Evolutionary conservation across 1,284 basidiomycete genomes (phyloP).

Genomic region (Leccinum griseonigrum): DNA sequence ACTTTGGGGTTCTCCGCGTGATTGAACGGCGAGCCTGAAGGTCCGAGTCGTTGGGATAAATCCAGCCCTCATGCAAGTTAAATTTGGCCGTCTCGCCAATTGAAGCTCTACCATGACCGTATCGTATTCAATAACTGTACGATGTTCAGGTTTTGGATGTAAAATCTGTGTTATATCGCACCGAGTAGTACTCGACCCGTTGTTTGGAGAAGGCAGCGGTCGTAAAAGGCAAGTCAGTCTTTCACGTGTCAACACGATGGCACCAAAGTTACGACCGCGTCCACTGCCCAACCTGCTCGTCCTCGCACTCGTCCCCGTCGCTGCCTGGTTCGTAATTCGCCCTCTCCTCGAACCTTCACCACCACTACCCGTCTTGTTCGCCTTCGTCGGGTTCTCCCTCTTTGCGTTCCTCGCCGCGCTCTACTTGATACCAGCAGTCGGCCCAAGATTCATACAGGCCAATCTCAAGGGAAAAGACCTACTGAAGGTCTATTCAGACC

Average conservation of each 20-base stretch:
- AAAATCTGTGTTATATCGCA: too few species aligned
- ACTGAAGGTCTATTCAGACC: conserved; percentile 69
- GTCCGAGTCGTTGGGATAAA: too few species aligned
- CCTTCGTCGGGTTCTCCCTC: conserved; percentile 77
- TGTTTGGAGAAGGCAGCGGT: too few species aligned
- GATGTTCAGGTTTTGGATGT: too few species aligned
- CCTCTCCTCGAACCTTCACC: conserved; percentile 68
- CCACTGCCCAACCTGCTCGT: conserved; percentile 54
- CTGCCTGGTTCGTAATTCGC: conserved; percentile 65
- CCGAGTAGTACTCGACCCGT: too few species aligned
- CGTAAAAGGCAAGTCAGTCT: conserved; percentile 12
- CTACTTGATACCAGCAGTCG: conserved; percentile 73
- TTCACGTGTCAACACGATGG: conserved; percentile 14
- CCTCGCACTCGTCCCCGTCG: conserved; percentile 58
- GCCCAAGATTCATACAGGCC: conserved; percentile 71
- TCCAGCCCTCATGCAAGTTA: too few species aligned
- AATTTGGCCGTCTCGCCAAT: too few species aligned
- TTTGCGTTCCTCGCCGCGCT: conserved; percentile 74
- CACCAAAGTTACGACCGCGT: conserved; percentile 38
- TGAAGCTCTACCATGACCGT: too few species aligned
- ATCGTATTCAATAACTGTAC: too few species aligned
- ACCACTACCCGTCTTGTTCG: conserved; percentile 65
- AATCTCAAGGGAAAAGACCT: conserved; percentile 80
- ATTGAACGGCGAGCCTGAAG: too few species aligned
- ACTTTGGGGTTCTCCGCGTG: conserved; percentile 59